These are phyloP conservation scores for Helichrysum umbraculigerum DNA, from an alignment of 129 eudicot species.

Conservation along the genomic window DNA sequence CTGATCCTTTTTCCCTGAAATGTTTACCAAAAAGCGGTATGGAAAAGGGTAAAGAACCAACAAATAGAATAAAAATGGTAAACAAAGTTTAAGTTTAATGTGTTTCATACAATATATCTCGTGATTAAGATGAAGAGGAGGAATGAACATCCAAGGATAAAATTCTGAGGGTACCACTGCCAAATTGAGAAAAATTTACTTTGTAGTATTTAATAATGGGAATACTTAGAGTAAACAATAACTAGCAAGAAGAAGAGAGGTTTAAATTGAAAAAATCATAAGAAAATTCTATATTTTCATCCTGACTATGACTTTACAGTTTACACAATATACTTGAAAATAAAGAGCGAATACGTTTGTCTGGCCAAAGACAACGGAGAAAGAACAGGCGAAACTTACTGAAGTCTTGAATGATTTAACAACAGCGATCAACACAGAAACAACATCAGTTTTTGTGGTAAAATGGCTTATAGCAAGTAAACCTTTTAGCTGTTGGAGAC, in stretches of 20 bases:
- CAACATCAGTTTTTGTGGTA: constrained; percentile 62
- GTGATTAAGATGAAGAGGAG: constrained; percentile 52
- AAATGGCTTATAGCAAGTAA: constrained; percentile 59
- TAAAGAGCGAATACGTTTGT: not conserved
- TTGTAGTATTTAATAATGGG: too few relatives aligned
- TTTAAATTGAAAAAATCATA: too few relatives aligned
- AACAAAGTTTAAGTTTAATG: not conserved
- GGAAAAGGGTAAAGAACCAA: not conserved
- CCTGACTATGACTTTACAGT: constrained; percentile 23
- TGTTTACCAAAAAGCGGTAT: not conserved
- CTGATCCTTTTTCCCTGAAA: constrained; percentile 70
- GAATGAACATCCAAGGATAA: constrained; percentile 59
- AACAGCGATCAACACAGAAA: constrained; percentile 63
- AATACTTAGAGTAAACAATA: too few relatives aligned
- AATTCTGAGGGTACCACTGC: constrained; percentile 61
- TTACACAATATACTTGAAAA: not conserved
- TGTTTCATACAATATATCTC: constrained; percentile 45
- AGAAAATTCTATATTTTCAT: too few relatives aligned
- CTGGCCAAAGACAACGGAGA: not conserved
- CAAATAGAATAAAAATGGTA: not conserved
- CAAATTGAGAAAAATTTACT: not conserved
- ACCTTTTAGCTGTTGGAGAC: constrained; percentile 71
- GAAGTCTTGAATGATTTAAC: constrained; percentile 45
- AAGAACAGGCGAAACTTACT: constrained; percentile 39
- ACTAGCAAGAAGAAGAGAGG: too few relatives aligned